phyloP scores from a whole-genome alignment of 306 rosid genomes.

The Malus fusca region DNA sequence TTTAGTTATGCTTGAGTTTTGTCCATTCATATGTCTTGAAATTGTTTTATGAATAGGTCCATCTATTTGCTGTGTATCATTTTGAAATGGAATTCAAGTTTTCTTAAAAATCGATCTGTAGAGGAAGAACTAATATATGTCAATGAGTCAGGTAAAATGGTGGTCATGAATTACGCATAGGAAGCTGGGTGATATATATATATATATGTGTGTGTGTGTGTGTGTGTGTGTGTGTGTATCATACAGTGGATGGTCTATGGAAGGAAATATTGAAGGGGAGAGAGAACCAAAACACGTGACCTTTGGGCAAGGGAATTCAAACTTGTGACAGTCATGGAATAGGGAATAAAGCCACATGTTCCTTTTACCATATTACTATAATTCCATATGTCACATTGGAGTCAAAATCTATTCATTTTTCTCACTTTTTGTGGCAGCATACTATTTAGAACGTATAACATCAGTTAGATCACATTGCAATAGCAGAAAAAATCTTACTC shows the following conservation, averaged over 20 bases:
- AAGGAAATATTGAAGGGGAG: neutral
- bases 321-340: neutral
- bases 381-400: neutral
- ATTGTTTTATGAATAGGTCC: neutral
- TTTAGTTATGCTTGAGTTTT: constrained; percentile 1
- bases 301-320: neutral
- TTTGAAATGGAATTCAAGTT: neutral
- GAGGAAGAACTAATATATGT: neutral
- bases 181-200: neutral
- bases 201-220: no score
- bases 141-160: neutral
- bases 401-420: neutral
- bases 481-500: neutral
- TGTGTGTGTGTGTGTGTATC: neutral
- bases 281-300: neutral
- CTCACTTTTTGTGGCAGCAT: neutral
- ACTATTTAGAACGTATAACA: neutral
- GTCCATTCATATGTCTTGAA: neutral
- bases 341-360: neutral
- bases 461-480: neutral
- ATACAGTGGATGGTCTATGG: neutral
- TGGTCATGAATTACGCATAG: neutral
- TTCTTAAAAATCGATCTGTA: neutral
- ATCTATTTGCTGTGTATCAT: neutral
- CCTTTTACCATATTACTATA: neutral